Evolutionary conservation across 768 basidiomycete species (phyloP).

Genomic region (Lactifluus rugatus): DNA sequence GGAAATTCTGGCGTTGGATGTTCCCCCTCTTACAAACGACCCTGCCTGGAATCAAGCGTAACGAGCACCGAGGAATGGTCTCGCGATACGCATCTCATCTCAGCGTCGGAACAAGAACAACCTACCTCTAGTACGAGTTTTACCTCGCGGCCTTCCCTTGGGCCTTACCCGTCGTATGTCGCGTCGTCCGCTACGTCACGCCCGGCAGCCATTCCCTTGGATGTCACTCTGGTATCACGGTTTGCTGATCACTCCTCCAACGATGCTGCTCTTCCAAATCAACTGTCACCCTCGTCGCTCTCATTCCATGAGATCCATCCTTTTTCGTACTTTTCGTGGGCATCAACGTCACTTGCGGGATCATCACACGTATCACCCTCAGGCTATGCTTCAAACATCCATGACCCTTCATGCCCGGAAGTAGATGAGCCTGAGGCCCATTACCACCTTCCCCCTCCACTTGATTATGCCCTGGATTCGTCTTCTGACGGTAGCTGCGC

Average conservation of each 20-base stretch:
- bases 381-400: neutral
- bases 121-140: neutral
- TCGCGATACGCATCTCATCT: neutral
- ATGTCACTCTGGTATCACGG: neutral
- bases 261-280: neutral
- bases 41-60: neutral
- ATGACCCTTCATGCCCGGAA: neutral
- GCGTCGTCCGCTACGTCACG: neutral
- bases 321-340: neutral
- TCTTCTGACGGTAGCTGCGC: neutral
- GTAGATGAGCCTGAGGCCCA: neutral
- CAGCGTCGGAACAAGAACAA: neutral
- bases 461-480: slow-evolving; percentile 1
- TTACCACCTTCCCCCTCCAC: neutral
- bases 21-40: neutral
- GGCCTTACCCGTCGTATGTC: neutral
- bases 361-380: neutral
- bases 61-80: neutral
- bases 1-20: neutral
- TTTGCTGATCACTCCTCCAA: neutral
- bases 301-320: neutral
- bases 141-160: neutral
- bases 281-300: neutral
- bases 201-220: neutral
- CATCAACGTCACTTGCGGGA: neutral